phyloP scores from a whole-genome alignment of 202 grass and related monocot species.

The Saccharum hybrid region DNA sequence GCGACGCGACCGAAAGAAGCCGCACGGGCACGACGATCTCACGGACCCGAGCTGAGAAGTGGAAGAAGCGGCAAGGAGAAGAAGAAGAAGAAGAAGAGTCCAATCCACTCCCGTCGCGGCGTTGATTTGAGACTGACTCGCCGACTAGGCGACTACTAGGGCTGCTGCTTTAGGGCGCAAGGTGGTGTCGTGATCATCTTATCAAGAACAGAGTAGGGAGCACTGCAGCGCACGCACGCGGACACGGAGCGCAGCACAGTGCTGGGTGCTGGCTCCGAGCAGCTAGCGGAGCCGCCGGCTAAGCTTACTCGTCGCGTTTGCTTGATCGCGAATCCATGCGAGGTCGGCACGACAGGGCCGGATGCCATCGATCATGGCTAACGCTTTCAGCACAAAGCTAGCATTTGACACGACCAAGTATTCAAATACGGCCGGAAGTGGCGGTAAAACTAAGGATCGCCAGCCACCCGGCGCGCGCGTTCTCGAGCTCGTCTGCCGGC shows the following conservation, averaged over 20 bases:
- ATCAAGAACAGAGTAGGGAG: slow-evolving; percentile 46
- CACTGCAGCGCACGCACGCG: background rate
- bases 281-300: background rate
- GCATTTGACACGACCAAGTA: too few species aligned
- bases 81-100: slow-evolving; percentile 4
- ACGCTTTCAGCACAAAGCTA: background rate
- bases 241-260: background rate
- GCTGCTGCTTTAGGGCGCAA: slow-evolving; percentile 39
- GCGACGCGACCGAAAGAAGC: background rate
- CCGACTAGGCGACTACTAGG: background rate
- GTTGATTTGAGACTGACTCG: background rate
- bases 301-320: background rate
- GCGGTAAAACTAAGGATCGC: slow-evolving; percentile 19
- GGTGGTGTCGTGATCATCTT: slow-evolving; percentile 54
- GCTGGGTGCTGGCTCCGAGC: background rate
- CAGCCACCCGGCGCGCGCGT: slow-evolving; percentile 5
- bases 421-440: slow-evolving; percentile 2
- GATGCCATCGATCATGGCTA: background rate
- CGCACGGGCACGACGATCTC: background rate
- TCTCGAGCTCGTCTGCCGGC: background rate
- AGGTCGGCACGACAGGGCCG: slow-evolving; percentile 28
- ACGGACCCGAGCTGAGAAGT: background rate
- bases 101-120: background rate
- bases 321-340: slow-evolving; percentile 52
- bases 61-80: background rate